Conservation (phyloP, 345 rosid species). For the Populus tremula region DNA sequence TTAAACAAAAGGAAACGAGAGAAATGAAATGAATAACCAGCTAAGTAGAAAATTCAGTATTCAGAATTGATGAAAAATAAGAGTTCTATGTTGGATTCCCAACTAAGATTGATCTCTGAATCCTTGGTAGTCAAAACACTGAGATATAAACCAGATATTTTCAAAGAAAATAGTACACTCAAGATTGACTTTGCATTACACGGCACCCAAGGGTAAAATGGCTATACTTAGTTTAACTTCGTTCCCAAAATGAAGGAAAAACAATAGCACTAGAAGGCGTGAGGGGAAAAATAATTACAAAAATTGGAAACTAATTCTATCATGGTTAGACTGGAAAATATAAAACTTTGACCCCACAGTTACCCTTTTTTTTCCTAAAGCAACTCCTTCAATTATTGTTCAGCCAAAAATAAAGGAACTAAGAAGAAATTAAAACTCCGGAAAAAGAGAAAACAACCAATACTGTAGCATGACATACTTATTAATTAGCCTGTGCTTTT, state of each 20-base stretch:
- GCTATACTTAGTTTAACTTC: neutral
- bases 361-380: neutral
- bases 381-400: neutral
- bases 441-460: constrained; percentile 8
- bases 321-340: neutral
- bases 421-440: neutral
- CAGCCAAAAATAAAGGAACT: constrained; percentile 4
- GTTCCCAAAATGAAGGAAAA: too few species aligned
- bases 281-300: neutral
- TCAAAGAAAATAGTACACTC: neutral
- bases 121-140: too few species aligned
- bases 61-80: neutral
- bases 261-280: too few species aligned
- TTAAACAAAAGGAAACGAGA: neutral
- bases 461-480: constrained; percentile 52
- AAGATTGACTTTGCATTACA: neutral
- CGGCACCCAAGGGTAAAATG: neutral
- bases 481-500: constrained; percentile 60
- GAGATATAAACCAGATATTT: neutral
- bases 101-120: neutral
- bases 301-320: neutral
- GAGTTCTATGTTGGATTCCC: neutral
- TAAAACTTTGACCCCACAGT: neutral
- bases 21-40: neutral
- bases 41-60: neutral